Evolutionary conservation across 805 yeast genomes (phyloP).

Genomic region (Candida ipomoeae): DNA sequence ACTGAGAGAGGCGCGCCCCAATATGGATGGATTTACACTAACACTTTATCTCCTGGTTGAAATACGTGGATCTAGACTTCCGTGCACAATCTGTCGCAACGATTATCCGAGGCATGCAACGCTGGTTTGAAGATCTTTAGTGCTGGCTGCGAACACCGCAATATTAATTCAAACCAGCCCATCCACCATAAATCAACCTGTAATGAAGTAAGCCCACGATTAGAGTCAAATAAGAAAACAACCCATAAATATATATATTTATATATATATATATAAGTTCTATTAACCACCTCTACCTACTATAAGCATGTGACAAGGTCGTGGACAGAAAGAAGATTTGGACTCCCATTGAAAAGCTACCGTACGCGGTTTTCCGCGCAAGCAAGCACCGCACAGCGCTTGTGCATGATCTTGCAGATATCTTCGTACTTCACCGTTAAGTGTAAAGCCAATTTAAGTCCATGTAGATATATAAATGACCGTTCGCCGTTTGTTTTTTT

Average conservation of each 20-base stretch:
- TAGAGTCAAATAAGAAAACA: too few species aligned
- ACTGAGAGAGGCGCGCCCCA: too few species aligned
- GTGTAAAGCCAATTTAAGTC: background rate
- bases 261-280: too few species aligned
- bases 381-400: constrained; percentile 1
- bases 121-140: background rate
- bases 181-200: background rate
- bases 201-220: too few species aligned
- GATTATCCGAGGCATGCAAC: background rate
- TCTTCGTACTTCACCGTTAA: background rate
- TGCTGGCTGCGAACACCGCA: constrained; percentile 1
- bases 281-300: too few species aligned
- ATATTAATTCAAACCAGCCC: too few species aligned
- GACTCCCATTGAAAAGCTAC: background rate
- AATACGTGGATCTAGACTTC: background rate
- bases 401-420: constrained; percentile 5
- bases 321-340: too few species aligned
- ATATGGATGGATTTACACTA: too few species aligned
- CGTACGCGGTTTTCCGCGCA: background rate
- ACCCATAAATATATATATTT: too few species aligned
- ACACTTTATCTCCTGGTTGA: too few species aligned
- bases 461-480: background rate
- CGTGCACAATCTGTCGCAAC: background rate
- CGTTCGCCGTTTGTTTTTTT: background rate
- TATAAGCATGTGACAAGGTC: too few species aligned